Evolutionary conservation across 345 rosid species (phyloP).

Genomic region (Iberis pinnata): DNA sequence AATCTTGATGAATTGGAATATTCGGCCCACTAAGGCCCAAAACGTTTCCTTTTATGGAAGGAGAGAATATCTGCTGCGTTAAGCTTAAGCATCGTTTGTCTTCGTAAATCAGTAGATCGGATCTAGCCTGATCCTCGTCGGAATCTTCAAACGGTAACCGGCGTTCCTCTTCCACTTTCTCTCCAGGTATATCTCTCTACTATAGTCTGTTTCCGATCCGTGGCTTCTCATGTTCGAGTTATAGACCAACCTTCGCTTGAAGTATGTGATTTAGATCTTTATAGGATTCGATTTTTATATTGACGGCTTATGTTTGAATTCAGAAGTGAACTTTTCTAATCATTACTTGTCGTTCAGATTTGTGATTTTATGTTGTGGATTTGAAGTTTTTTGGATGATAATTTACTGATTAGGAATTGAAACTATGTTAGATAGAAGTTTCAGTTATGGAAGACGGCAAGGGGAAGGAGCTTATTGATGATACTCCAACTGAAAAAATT

Average conservation of each 20-base stretch:
- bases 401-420: background rate
- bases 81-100: constrained; percentile 25
- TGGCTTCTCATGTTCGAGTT: background rate
- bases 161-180: constrained; percentile 9
- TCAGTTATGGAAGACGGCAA: constrained; percentile 33
- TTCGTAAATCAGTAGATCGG: constrained; percentile 14
- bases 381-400: background rate
- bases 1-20: constrained; percentile 5
- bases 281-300: background rate
- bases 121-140: constrained; percentile 22
- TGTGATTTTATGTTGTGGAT: no score
- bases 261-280: background rate
- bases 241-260: background rate
- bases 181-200: background rate
- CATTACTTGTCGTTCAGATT: no score
- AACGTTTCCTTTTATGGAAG: background rate
- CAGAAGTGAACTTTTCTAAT: no score
- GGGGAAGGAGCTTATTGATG: constrained; percentile 31
- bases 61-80: constrained; percentile 25
- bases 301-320: background rate
- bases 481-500: constrained; percentile 4
- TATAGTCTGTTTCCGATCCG: background rate
- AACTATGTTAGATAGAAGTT: background rate
- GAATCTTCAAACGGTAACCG: constrained; percentile 24
- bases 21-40: constrained; percentile 25